Evolutionary conservation across 1,139 yeast species (phyloP), one percentile per base, ranked within the genome.

Genomic region (Protomyces pachydermus): DNA sequence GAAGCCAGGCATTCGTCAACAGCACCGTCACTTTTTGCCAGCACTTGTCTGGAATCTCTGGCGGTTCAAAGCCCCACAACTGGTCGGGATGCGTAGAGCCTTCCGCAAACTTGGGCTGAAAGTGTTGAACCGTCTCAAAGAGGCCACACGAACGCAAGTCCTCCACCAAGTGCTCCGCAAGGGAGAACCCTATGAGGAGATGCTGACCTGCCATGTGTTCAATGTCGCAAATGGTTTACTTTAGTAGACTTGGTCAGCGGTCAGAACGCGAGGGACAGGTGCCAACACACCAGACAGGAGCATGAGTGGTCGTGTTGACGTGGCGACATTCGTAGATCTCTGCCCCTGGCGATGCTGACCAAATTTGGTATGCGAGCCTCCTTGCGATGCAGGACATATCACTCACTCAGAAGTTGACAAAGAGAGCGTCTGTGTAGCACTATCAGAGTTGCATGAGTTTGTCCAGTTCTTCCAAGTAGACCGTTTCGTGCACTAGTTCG

Each of bases 401-500:
- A 28, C 32, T 28, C 5, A 8, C 4, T 28, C 32, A 28, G 1
- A 28, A 28, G 8, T 5, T 28, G 4, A 28, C 32, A 28, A 28
- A 28, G 32, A 28, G 5, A 28, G 32, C 32, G 5, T 6, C 32
- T 28, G 32, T 28, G 8, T 28, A 28, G 32, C 32, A 28, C 32
- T 6, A 28, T 28, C 8, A 28, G 9, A 37, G 42, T 9, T 35
- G 77, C 25, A 42, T 20, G 52, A 57, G 53, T 14, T 16, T 20
- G 9, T 58, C 62, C 16, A 58, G 62, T 18, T 58, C 62, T 4
- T 58, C 56, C 6, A 58, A 42, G 53, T 58, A 58, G 32, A 51
- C 39, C 10, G 56, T 34, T 20, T 58, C 62, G 23, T 52, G 62
- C 18, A 25, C 45, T 9, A 45, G 46, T 9, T 51, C 56, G 9